Percentiles rank a stretch among this genome's conserved stretches.
Conservation (phyloP, 768 basidiomycete genomes). For the Agaricus subrufescens region DNA sequence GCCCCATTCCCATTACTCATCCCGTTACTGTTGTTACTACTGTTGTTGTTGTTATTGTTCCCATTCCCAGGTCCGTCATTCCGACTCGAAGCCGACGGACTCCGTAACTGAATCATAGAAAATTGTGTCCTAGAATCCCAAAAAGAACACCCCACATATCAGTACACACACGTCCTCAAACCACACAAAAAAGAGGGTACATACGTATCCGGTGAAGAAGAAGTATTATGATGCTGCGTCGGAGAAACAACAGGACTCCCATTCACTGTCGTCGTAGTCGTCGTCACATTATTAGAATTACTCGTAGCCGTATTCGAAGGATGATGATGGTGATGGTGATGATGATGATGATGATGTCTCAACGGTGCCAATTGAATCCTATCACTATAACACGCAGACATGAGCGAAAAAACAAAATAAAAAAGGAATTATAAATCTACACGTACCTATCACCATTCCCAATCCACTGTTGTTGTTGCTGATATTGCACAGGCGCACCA, state of each 20-base stretch:
- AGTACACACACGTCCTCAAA: too few species aligned
- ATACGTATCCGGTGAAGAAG: conserved; percentile 4
- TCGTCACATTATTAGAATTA: neutral
- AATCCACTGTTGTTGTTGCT: too few species aligned
- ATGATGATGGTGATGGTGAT: conserved; percentile 13
- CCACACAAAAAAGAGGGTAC: neutral
- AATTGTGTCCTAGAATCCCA: too few species aligned
- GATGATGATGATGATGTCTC: conserved; percentile 18
- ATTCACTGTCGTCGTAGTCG: neutral
- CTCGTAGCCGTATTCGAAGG: neutral
- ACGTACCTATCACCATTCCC: neutral
- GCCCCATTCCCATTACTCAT: too few species aligned
- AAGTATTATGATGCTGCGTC: neutral
- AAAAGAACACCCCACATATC: too few species aligned
- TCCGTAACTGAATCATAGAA: too few species aligned
- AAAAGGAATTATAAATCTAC: neutral
- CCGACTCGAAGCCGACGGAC: too few species aligned
- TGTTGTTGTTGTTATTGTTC: too few species aligned
- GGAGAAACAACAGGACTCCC: conserved; percentile 12
- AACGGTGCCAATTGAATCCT: conserved; percentile 58
- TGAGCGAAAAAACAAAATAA: neutral
- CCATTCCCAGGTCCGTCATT: too few species aligned
- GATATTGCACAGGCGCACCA: too few species aligned
- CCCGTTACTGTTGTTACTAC: too few species aligned
- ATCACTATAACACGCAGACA: conserved; percentile 18